These are phyloP conservation scores for Cantharellus cinnabarinus DNA, from an alignment of 768 basidiomycete genomes.

Conservation along the genomic window DNA sequence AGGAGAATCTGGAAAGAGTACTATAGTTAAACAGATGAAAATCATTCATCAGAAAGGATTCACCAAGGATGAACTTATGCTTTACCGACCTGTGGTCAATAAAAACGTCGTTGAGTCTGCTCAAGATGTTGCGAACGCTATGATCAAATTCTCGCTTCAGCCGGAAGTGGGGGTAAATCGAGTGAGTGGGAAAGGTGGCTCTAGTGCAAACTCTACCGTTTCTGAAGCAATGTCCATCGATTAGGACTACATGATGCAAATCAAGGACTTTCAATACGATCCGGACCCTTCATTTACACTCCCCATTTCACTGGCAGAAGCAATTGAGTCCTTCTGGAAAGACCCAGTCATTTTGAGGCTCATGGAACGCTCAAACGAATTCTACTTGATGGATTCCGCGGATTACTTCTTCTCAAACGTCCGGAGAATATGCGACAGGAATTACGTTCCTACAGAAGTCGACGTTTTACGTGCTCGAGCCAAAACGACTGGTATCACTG, in stretches of 20 bases:
- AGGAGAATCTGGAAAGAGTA: conserved; percentile 86
- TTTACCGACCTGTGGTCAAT: conserved; percentile 61
- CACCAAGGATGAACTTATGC: conserved; percentile 49
- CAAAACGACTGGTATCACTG: conserved; percentile 28
- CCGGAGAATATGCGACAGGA: conserved; percentile 20
- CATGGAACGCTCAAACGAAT: conserved; percentile 23
- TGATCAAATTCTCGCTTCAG: conserved; percentile 71
- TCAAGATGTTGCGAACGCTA: conserved; percentile 64
- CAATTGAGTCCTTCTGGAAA: conserved; percentile 25
- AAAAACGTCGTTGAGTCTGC: conserved; percentile 78
- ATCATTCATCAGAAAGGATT: conserved; percentile 92
- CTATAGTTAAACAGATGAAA: conserved; percentile 98
- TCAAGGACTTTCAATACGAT: conserved; percentile 21
- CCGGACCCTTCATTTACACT: conserved; percentile 15
- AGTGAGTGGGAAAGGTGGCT: conserved; percentile 9
- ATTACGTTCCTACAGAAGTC: conserved; percentile 24
- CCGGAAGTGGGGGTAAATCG: conserved; percentile 48
- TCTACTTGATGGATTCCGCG: conserved; percentile 29
- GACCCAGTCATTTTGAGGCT: conserved; percentile 26
- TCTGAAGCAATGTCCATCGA: background rate
- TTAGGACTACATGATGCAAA: conserved; percentile 21
- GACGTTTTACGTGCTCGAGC: conserved; percentile 27
- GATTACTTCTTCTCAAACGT: conserved; percentile 27
- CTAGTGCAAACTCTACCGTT: background rate
- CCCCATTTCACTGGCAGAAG: conserved; percentile 18